A percentile compares a stretch with the other conserved stretches of the same genome.
Evolutionary conservation across 768 basidiomycete genomes (phyloP).

Genomic region (Gautieria morchelliformis): DNA sequence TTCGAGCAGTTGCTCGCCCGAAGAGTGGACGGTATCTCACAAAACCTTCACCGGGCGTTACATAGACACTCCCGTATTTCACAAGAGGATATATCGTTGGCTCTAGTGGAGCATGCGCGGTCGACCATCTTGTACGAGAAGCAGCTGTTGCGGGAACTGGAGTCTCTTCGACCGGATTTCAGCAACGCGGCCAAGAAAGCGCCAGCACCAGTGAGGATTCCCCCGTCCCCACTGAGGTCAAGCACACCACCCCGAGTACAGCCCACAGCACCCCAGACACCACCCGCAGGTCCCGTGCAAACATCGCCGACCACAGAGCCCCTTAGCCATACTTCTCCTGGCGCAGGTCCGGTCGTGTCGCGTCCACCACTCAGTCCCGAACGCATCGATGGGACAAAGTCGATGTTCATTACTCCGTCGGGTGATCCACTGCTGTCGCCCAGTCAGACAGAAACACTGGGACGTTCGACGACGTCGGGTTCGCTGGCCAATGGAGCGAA

Average conservation of each 20-base stretch:
- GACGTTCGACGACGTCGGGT: conserved; percentile 5
- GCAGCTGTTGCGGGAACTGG: conserved; percentile 79
- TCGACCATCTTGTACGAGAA: conserved; percentile 88
- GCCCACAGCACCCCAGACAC: too few species aligned
- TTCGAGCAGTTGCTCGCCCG: conserved; percentile 78
- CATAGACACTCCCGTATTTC: conserved; percentile 77
- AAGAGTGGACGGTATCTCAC: conserved; percentile 88
- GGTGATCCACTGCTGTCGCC: conserved; percentile 18
- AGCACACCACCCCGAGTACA: background rate
- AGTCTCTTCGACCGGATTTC: conserved; percentile 73
- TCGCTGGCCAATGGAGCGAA: conserved; percentile 20
- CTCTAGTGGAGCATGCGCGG: conserved; percentile 87
- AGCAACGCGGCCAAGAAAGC: conserved; percentile 55
- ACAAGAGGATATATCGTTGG: conserved; percentile 84
- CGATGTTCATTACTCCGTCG: conserved; percentile 53
- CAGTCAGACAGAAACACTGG: background rate
- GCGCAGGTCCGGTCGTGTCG: conserved; percentile 46
- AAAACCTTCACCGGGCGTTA: conserved; percentile 83
- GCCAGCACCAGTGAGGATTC: conserved; percentile 16
- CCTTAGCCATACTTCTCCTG: conserved; percentile 33
- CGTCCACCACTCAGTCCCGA: conserved; percentile 41
- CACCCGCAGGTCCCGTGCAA: conserved; percentile 7
- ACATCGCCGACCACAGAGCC: conserved; percentile 19
- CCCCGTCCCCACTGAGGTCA: background rate
- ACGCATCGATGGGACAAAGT: conserved; percentile 71